Percentiles rank a stretch among this genome's conserved stretches.
These are phyloP conservation scores for Coffea eugenioides DNA, from an alignment of 257 asterid genomes.

Conservation along the genomic window DNA sequence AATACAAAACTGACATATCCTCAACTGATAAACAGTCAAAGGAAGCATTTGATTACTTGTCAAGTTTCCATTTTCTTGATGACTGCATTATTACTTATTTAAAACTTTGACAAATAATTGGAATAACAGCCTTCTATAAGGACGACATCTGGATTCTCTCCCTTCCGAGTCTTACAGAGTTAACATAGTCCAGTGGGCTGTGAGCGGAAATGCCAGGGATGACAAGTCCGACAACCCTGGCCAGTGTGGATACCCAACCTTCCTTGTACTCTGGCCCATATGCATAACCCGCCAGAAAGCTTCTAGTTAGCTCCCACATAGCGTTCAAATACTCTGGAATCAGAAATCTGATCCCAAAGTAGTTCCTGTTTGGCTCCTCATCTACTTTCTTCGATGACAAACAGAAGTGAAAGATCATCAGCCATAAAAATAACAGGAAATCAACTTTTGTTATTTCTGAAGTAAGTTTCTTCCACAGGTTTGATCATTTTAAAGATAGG, in stretches of 20 bases:
- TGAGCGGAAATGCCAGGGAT: constrained; percentile 86
- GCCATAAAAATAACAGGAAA: not conserved
- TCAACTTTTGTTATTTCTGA: not conserved
- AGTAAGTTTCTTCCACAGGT: not conserved
- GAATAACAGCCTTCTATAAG: constrained; percentile 17
- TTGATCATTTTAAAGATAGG: not conserved
- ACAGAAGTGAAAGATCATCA: constrained; percentile 2
- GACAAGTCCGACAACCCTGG: constrained; percentile 59
- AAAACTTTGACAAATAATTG: not conserved
- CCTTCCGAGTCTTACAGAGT: constrained; percentile 78
- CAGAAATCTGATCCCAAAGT: constrained; percentile 60
- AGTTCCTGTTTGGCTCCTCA: constrained; percentile 85
- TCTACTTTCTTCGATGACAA: constrained; percentile 47
- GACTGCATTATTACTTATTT: not conserved
- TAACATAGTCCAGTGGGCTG: constrained; percentile 79
- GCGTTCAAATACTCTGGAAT: constrained; percentile 67
- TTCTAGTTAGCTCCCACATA: constrained; percentile 72
- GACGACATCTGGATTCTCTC: constrained; percentile 30
- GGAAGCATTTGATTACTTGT: not conserved
- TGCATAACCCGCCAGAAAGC: constrained; percentile 41
- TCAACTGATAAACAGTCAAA: not conserved
- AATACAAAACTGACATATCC: not conserved
- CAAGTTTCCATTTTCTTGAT: not conserved
- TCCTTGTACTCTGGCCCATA: constrained; percentile 68
- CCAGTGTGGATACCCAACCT: constrained; percentile 65